phyloP scores from a whole-genome alignment of 2,329 filamentous ascomycete genomes.

The Claviceps pazoutovae region DNA sequence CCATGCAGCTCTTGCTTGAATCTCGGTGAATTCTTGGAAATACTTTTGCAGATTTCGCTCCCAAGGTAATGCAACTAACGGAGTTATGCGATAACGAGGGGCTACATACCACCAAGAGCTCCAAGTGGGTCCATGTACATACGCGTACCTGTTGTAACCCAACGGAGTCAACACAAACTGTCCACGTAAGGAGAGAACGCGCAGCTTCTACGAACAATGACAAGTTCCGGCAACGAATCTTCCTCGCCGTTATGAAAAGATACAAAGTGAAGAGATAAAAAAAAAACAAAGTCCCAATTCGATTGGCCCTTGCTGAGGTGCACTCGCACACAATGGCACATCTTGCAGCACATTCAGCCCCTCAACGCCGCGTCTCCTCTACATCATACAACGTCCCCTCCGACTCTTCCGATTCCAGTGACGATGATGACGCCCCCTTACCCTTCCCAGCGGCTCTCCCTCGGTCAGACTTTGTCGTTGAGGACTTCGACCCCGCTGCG shows the following conservation, averaged over 20 bases:
- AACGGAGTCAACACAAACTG: too few species aligned
- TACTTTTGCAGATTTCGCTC: neutral
- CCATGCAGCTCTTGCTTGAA: neutral
- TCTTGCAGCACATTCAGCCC: neutral
- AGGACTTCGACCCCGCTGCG: slow-evolving; percentile 61
- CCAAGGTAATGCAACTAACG: slow-evolving; percentile 8
- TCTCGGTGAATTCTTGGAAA: neutral
- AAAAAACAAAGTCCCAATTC: neutral
- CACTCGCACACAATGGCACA: slow-evolving; percentile 3
- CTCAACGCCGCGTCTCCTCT: slow-evolving; percentile 8
- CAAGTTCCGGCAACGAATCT: too few species aligned
- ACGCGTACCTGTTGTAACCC: too few species aligned
- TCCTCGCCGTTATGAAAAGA: neutral
- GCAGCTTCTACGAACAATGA: too few species aligned
- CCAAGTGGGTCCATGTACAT: too few species aligned
- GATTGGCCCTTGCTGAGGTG: neutral
- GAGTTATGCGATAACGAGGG: slow-evolving; percentile 9
- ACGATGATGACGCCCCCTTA: slow-evolving; percentile 48
- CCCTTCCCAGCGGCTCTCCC: slow-evolving; percentile 81
- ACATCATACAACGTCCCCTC: slow-evolving; percentile 6
- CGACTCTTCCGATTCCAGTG: slow-evolving; percentile 11
- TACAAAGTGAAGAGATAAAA: neutral
- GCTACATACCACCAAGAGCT: too few species aligned
- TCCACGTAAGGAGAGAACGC: too few species aligned
- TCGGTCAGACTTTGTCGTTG: slow-evolving; percentile 65